Evolutionary conservation across 202 grass and related monocot species (phyloP), one percentile per base, ranked within the genome.

Genomic region (Digitaria exilis): DNA sequence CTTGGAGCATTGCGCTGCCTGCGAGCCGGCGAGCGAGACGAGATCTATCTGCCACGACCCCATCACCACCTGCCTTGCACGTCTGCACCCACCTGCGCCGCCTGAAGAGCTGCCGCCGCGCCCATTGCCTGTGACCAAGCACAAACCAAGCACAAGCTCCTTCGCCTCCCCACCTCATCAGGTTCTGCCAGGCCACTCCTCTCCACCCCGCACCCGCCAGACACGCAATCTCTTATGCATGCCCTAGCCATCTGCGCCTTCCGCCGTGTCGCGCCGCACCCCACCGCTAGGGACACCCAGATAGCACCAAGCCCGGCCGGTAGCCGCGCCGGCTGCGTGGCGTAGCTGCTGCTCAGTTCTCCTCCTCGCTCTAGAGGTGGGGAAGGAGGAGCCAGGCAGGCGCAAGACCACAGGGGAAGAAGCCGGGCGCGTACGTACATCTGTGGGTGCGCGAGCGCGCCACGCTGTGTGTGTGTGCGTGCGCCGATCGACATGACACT

Each of bases 401-500:
- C n/a, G n/a, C n/a, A n/a, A n/a, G n/a, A n/a, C n/a, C n/a, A n/a
- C 17, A 16, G 35, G 35, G 13, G 31, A 34, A 30, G n/a, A 51
- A 16, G 16, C 13, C 55, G 55, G 42, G 13, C 54, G 59, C 39
- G 75, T 48, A 26, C 10, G 49, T 48, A 26, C 10, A 34, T 4
- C n/a, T 21, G 31, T 14, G 21, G 50, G 6, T 21, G 50, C 48
- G n/a, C n/a, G 0, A 37, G 61, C 13, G 34, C 12, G 63, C 14
- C 11, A n/a, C 11, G 30, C 4, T 24, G 37, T 34, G 7, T 25
- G 29, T 72, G 7, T 29, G 16, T 0, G 28, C 51, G 51, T 9
- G 7, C 12, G 66, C 66, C 14, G 69, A 73, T 35, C 86, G 80
- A 26, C 87, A 97, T 94, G 90, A 82, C 92, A 42, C 71, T 91